A percentile compares a stretch with the other conserved stretches of the same genome.
Evolutionary conservation across 805 yeast genomes (phyloP).

Genomic region (Yarrowia bubula): DNA sequence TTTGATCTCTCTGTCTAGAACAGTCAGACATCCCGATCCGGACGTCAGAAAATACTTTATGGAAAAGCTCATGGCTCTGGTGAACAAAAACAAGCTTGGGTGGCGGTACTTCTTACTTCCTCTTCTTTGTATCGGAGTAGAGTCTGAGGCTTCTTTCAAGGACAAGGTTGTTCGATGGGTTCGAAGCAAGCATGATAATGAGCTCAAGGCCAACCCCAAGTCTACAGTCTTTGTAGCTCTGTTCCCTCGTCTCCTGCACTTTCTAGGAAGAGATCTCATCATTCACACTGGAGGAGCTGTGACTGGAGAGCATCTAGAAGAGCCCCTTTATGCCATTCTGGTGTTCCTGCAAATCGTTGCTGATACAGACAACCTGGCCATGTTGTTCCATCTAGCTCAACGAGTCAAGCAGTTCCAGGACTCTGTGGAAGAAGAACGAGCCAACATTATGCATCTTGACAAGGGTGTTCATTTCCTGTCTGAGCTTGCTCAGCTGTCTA

Average conservation of each 20-base stretch:
- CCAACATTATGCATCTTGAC: conserved; percentile 40
- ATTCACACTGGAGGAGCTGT: conserved; percentile 35
- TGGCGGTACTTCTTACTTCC: conserved; percentile 64
- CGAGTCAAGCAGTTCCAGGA: conserved; percentile 78
- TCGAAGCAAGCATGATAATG: conserved; percentile 49
- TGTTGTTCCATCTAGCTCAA: conserved; percentile 72
- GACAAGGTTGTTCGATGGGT: conserved; percentile 67
- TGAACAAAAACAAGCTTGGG: conserved; percentile 44
- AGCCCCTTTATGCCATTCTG: conserved; percentile 56
- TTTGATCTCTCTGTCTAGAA: conserved; percentile 32
- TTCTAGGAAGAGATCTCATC: conserved; percentile 66
- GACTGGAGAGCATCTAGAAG: conserved; percentile 35
- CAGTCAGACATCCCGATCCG: conserved; percentile 4
- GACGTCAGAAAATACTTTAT: conserved; percentile 6
- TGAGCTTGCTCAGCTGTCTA: conserved; percentile 67
- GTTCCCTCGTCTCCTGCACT: conserved; percentile 64
- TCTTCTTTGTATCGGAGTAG: conserved; percentile 68
- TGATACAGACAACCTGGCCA: conserved; percentile 63
- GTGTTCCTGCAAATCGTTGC: conserved; percentile 62
- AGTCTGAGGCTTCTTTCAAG: conserved; percentile 56
- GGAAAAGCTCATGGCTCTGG: conserved; percentile 10
- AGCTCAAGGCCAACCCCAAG: conserved; percentile 38
- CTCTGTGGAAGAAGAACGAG: conserved; percentile 36
- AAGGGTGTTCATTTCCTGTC: conserved; percentile 54
- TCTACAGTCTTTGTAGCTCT: conserved; percentile 62